phyloP scores from a whole-genome alignment of 176 grass and related monocot species.

The Otatea glauca region DNA sequence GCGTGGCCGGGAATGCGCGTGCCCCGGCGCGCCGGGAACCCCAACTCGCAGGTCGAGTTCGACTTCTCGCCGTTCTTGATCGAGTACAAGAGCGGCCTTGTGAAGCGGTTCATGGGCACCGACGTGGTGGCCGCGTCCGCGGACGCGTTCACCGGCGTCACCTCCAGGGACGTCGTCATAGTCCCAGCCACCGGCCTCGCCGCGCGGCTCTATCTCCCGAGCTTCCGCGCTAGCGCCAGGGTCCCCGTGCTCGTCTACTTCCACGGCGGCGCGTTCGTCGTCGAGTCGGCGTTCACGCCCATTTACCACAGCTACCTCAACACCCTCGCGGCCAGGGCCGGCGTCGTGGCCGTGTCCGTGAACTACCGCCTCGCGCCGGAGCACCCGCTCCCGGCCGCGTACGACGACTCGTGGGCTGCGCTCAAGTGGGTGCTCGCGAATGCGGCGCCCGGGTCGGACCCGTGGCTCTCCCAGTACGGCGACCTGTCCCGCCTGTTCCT shows the following conservation, averaged over 20 bases:
- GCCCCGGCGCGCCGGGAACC: constrained; percentile 17
- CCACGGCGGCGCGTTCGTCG: constrained; percentile 86
- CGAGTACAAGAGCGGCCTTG: constrained; percentile 63
- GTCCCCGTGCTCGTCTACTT: constrained; percentile 73
- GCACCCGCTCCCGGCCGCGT: constrained; percentile 71
- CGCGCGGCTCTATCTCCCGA: constrained; percentile 76
- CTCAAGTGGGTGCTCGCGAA: constrained; percentile 67
- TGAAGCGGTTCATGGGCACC: constrained; percentile 68
- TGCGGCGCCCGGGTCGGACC: constrained; percentile 41
- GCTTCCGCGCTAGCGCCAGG: constrained; percentile 17
- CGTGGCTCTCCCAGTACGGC: constrained; percentile 70
- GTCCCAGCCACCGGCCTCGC: constrained; percentile 45
- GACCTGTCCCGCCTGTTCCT: constrained; percentile 63
- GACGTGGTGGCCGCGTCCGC: constrained; percentile 46
- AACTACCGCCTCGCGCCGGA: constrained; percentile 85
- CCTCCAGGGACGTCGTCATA: constrained; percentile 66
- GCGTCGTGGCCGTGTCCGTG: constrained; percentile 61
- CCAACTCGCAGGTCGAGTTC: constrained; percentile 54
- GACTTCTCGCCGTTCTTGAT: constrained; percentile 71
- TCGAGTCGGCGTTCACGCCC: constrained; percentile 65
- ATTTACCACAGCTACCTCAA: constrained; percentile 72
- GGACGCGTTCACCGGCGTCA: constrained; percentile 54
- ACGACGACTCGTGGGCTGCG: constrained; percentile 80
- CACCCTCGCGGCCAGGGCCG: constrained; percentile 48
- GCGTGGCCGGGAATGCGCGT: not conserved